Conservation (phyloP, 2,329 filamentous ascomycete genomes). For the Alternaria dauci region DNA sequence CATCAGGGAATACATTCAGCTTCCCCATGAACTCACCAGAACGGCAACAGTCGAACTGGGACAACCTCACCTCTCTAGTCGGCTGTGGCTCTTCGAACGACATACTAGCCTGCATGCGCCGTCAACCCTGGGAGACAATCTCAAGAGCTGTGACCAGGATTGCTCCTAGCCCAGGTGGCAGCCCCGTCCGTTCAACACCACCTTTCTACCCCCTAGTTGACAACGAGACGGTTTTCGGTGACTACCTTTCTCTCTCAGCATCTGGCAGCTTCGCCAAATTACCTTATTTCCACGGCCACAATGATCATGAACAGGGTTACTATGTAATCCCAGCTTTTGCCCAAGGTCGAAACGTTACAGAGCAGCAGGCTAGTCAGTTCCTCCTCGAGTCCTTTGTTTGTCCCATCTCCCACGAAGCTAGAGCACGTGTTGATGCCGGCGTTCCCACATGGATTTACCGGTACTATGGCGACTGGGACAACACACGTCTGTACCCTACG, state of each 20-base stretch:
- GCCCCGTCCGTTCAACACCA: constrained; percentile 24
- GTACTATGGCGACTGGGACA: constrained; percentile 33
- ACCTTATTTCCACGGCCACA: constrained; percentile 31
- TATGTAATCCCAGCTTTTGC: constrained; percentile 30
- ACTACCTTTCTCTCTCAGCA: constrained; percentile 27
- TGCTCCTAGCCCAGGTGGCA: constrained; percentile 27
- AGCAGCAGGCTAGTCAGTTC: constrained; percentile 20
- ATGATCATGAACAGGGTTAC: constrained; percentile 32
- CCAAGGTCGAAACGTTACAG: constrained; percentile 27
- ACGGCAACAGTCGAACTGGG: constrained; percentile 28
- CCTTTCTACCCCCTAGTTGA: constrained; percentile 31
- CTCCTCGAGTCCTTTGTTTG: constrained; percentile 29
- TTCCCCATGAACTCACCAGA: constrained; percentile 27
- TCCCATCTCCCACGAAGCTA: constrained; percentile 20
- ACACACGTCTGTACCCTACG: constrained; percentile 29
- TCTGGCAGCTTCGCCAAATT: constrained; percentile 22
- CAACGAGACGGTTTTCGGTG: constrained; percentile 27
- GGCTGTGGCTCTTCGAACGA: constrained; percentile 20
- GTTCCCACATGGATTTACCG: constrained; percentile 30
- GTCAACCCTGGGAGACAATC: constrained; percentile 16
- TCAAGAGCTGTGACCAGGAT: constrained; percentile 20
- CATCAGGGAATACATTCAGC: constrained; percentile 35
- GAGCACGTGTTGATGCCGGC: constrained; percentile 10
- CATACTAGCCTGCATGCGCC: constrained; percentile 32
- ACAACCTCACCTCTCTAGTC: constrained; percentile 19